Evolutionary conservation across 352 stramenopile species (phyloP).

Genomic region (Globisporangium spinosum): DNA sequence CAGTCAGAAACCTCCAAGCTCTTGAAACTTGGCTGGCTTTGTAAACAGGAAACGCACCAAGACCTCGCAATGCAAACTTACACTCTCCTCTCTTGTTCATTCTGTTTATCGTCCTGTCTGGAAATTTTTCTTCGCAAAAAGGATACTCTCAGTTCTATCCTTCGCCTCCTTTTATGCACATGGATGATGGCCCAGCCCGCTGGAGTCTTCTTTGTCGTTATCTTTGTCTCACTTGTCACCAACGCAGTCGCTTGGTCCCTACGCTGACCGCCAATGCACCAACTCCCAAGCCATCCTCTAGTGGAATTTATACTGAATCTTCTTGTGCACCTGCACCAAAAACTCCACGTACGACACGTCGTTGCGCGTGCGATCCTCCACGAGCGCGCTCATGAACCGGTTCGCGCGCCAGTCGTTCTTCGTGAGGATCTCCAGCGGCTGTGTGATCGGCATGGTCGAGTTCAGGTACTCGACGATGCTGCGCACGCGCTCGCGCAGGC

Average conservation of each 20-base stretch:
- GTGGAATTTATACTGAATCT: conserved; percentile 90
- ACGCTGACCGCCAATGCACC: too few species aligned
- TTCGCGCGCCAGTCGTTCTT: conserved; percentile 84
- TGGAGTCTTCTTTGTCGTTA: background rate
- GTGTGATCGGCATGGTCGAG: conserved; percentile 77
- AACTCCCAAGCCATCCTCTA: conserved; percentile 29
- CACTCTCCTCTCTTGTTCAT: background rate
- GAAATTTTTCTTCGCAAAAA: background rate
- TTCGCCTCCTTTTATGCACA: background rate
- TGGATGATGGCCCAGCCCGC: background rate
- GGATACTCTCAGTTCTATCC: background rate
- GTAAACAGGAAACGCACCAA: background rate
- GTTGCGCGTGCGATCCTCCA: conserved; percentile 84
- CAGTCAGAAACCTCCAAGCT: background rate
- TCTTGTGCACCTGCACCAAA: conserved; percentile 87
- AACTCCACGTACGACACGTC: conserved; percentile 90
- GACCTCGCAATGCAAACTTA: background rate
- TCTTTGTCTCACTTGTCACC: background rate
- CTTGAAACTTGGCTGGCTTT: background rate
- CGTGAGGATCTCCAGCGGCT: conserved; percentile 79
- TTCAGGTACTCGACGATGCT: conserved; percentile 78
- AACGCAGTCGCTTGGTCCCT: background rate
- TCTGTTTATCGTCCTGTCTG: background rate
- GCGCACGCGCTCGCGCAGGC: conserved; percentile 59
- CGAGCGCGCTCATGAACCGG: conserved; percentile 82